Conservation (phyloP, 2,329 filamentous ascomycete species). For the Aspergillus novofumigatus region DNA sequence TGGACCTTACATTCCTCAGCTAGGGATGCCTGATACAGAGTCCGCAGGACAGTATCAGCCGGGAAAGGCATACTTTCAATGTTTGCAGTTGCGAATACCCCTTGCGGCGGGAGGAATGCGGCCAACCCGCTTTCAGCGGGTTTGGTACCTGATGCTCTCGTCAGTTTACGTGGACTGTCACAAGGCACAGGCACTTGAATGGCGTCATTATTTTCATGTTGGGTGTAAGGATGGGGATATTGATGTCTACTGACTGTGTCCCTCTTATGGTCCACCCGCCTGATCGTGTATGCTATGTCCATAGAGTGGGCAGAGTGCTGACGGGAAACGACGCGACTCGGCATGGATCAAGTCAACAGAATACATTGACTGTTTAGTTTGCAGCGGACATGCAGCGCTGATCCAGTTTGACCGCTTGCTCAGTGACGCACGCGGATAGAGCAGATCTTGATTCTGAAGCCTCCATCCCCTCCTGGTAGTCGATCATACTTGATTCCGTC, state of each 20-base stretch:
- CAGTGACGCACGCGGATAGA: not conserved
- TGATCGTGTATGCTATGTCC: too few relatives aligned
- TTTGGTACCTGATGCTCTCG: not conserved
- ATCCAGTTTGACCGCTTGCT: not conserved
- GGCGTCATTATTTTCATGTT: not conserved
- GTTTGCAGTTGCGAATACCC: not conserved
- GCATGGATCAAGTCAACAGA: not conserved
- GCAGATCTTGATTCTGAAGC: not conserved
- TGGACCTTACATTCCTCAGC: not conserved
- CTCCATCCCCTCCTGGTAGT: not conserved
- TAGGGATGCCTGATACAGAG: not conserved
- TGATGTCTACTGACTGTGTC: not conserved
- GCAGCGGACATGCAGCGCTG: not conserved
- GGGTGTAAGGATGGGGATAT: too few relatives aligned
- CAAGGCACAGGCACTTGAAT: not conserved
- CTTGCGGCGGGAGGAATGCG: not conserved
- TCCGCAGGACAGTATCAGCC: not conserved
- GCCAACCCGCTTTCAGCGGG: not conserved
- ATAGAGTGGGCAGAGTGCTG: too few relatives aligned
- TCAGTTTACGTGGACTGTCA: not conserved
- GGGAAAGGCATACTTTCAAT: not conserved
- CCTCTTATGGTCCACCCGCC: too few relatives aligned
- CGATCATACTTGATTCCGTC: not conserved
- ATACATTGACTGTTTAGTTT: not conserved
- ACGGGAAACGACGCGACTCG: not conserved